These are phyloP conservation scores for Ophiobolus disseminans DNA, from an alignment of 2,329 filamentous ascomycete genomes.

Conservation along the genomic window DNA sequence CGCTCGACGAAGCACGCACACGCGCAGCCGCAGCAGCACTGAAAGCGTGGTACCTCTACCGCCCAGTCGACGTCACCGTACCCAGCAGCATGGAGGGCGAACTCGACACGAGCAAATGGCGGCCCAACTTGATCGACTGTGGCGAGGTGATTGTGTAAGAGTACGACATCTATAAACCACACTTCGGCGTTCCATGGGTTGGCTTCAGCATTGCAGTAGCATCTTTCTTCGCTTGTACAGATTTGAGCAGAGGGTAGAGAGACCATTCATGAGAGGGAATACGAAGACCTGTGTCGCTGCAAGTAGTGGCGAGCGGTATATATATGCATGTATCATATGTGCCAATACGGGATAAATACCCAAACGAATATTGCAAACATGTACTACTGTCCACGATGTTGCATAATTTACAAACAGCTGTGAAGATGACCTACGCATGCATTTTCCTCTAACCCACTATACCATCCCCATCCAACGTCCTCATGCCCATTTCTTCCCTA, in stretches of 20 bases:
- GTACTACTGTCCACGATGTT: no score
- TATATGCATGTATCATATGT: conserved; percentile 27
- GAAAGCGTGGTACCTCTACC: conserved; percentile 97
- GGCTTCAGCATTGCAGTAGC: conserved; percentile 1
- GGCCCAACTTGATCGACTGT: conserved; percentile 63
- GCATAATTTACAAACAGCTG: no score
- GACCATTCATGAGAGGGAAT: neutral
- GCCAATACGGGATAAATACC: conserved; percentile 19
- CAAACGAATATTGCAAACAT: conserved; percentile 10
- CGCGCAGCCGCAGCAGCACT: conserved; percentile 84
- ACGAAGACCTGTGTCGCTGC: neutral
- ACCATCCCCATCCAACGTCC: no score
- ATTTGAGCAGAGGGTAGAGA: neutral
- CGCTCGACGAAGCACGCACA: conserved; percentile 76
- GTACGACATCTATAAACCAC: conserved; percentile 13
- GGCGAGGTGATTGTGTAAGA: conserved; percentile 61
- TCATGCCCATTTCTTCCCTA: no score
- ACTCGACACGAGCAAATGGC: conserved; percentile 53
- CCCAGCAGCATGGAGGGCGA: conserved; percentile 57
- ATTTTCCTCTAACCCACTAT: no score
- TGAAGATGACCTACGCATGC: no score
- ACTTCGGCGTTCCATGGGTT: conserved; percentile 23
- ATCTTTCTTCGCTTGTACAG: conserved; percentile 7
- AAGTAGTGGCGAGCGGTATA: neutral
- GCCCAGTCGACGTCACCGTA: conserved; percentile 65